Conservation (phyloP, 306 rosid species). For the Pyrus betulifolia region DNA sequence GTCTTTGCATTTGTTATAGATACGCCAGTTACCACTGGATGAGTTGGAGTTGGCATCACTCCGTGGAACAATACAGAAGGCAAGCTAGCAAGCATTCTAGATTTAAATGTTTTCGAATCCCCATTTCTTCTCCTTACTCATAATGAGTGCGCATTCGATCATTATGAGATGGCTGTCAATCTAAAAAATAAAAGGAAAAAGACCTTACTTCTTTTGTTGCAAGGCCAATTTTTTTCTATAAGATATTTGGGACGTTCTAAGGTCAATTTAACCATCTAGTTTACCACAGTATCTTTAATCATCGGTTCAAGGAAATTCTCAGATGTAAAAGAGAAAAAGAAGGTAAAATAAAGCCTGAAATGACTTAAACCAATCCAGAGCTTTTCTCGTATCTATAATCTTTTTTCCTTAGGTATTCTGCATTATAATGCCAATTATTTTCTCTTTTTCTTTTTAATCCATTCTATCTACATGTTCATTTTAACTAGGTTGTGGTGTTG, state of each 20-base stretch:
- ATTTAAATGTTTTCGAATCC: constrained; percentile 11
- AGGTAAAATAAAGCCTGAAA: background rate
- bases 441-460: background rate
- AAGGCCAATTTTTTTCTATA: background rate
- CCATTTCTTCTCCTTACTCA: background rate
- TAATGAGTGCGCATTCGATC: background rate
- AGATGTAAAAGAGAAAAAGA: background rate
- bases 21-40: constrained; percentile 76
- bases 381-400: background rate
- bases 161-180: background rate
- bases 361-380: background rate
- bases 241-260: background rate
- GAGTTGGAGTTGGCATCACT: constrained; percentile 90
- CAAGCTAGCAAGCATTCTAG: constrained; percentile 27
- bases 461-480: background rate
- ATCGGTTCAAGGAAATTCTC: background rate
- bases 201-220: background rate
- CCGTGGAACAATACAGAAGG: constrained; percentile 84
- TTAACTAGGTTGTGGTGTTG: background rate
- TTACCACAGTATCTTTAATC: background rate
- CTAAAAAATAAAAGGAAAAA: background rate
- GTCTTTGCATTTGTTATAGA: constrained; percentile 29
- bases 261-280: background rate
- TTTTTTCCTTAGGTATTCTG: background rate
- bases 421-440: background rate